Evolutionary conservation across 495 filamentous ascomycete species (phyloP), one percentile per base, ranked within the genome.

Genomic region (Oidiodendron maius): DNA sequence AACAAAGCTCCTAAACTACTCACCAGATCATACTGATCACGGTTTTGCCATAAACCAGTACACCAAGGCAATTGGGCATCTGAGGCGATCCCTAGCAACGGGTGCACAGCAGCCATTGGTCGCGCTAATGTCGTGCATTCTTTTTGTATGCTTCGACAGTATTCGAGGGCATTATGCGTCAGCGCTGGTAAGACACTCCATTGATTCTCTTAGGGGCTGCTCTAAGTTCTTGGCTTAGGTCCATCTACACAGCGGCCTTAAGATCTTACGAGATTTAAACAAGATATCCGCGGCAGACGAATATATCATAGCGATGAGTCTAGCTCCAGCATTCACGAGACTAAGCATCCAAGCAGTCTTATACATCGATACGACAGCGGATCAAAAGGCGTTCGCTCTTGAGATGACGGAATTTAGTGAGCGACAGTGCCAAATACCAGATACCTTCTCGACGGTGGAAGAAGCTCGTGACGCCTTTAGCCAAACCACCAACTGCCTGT

Each of bases 191-290:
- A 30, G 26, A 30, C 26, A 5, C 26, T 5, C 5, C 12, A 5
- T 30, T 30, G 5, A 30, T 5, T 30, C 26, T 30, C 5, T 12
- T 30, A 30, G 26, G 12, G 5, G 12, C 26, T 5, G 12, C 5
- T 12, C 26, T 30, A 30, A 30, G 12, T 12, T 5, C 26, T 30
- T 30, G 5, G 5, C 26, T 30, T 30, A 30, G 26, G 5, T 40
- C 11, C 57, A 60, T 50, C 34, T 60, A 25, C 42, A 53, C 13
- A 51, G 46, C 25, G 57, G 57, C 13, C 16, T 60, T 6, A 54
- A 51, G 39, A 60, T 60, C 12, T 44, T 60, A 3, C 41, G 42
- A 18, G 51, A 56, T 20, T 11, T 50, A 13, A 51, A 42, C 34
- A 10, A 4, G 1, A 20, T 21, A 23, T 44, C 16, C 13, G 12